A percentile compares a stretch with the other conserved stretches of the same genome.
Evolutionary conservation across 768 basidiomycete genomes (phyloP).

Genomic region (Neoboletus magnificus): DNA sequence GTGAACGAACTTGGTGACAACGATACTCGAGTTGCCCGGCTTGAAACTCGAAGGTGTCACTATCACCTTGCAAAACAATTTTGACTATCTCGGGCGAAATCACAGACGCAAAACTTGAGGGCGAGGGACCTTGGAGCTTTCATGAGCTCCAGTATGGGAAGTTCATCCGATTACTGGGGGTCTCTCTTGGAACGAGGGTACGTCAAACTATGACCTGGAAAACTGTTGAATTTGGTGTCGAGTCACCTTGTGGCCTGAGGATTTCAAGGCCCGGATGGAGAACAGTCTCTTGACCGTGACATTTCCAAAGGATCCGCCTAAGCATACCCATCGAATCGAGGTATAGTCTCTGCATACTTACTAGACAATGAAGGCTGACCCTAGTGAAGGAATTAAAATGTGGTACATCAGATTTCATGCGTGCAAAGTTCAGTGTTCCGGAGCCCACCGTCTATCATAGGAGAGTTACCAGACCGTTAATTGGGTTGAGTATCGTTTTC

Average conservation of each 20-base stretch:
- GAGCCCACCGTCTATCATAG: too few species aligned
- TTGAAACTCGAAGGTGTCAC: background rate
- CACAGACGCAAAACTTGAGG: background rate
- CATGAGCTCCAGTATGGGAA: background rate
- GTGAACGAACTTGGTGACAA: background rate
- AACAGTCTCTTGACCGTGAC: background rate
- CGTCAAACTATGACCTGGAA: background rate
- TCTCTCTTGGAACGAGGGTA: background rate
- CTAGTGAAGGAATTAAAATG: background rate
- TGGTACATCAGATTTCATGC: background rate
- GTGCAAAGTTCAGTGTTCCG: too few species aligned
- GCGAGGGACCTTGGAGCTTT: background rate
- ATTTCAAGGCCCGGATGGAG: background rate
- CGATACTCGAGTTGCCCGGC: background rate
- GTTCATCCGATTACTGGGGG: background rate
- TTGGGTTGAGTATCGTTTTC: too few species aligned
- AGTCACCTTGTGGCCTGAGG: background rate
- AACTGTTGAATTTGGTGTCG: background rate
- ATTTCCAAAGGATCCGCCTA: background rate
- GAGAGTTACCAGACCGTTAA: too few species aligned
- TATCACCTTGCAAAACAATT: background rate
- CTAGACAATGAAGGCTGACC: background rate
- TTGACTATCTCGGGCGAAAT: background rate
- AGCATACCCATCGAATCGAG: background rate
- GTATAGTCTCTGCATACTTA: background rate